Base-by-base conservation (phyloP, 495 filamentous ascomycete species). In the Xylaria castorea region DNA sequence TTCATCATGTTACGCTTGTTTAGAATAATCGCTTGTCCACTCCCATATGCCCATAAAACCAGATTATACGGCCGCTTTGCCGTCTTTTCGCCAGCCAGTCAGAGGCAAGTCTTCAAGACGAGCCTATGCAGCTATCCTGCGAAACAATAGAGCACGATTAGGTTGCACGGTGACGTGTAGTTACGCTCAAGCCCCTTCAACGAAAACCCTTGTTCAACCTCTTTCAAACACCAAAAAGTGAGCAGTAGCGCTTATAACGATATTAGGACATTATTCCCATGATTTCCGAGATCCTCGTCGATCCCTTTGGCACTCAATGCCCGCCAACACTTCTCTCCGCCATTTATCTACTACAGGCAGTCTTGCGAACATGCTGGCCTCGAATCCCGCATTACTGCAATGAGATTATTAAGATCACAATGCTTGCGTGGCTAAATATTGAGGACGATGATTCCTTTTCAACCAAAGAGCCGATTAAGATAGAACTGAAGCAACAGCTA, bases 291-390 rank as follows among this genome's bases (percentile, higher is more conserved):
- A 89, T 92, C 11, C 81, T 98, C 25, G 80, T 86, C 0, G 90
- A 92, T 65, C 93, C 94, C 1, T 93, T 97, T 73, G 90, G 87
- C 2, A 85, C 86, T 0, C 85, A 87, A 3, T 80, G 88, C 62
- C 85, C 87, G 0, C 80, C 84, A 3, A 80, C 92, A 0, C 81
- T 97, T 0, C 57, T 83, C 2, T 81, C 86, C 0, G 88, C 91
- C 1, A 77, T 87, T 7, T 75, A 82, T 11, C 82, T 89, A 1
- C 68, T 94, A 36, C 86, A 91, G 62, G 80, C 81, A 0, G 82
- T 92, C 16, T 81, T 97, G n/a, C 72, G 87, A 30, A 91, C 85
- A 57, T 89, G 87, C n/a, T 95, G 96, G 89, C 90, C 92, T 14
- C 84, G 94, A 0, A 81, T 97, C 22, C 85, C 77, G 22, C 76